Base-by-base conservation (phyloP, 257 asterid genomes). In the Solanum verrucosum region DNA sequence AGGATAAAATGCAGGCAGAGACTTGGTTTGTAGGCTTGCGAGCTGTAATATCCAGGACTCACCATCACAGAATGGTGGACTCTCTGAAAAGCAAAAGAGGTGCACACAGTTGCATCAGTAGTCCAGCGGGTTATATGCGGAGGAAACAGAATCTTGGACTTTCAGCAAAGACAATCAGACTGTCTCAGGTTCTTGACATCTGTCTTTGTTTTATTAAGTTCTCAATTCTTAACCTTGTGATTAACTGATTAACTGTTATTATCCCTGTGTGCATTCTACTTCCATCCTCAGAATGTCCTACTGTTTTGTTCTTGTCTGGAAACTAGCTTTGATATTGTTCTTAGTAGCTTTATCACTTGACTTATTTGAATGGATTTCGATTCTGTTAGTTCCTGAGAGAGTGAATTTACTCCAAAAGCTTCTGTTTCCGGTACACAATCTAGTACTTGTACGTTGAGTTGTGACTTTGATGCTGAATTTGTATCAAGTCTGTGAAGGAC, bases 91-190 rank as follows among this genome's bases (percentile, higher is more conserved):
- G 83, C 63, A 88, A 84, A 73, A 89, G 91, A 86, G 93, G 91
- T 67, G 86, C 92, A 71, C 94, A 92, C 86, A 92, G 94, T 87
- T 92, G 94, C 87, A 85, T 89, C 87, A 90, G 65, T 85, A 92
- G 94, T 88, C 94, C 94, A 5, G 93, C 93, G 49, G 87, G 94
- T 87, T 92, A 70, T 89, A 91, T 91, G 89, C 90, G 94, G 65
- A 90, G 91, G 91, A 91, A 91, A 86, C 93, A 92, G 68, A 90
- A 87, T 86, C 89, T 91, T 34, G 93, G 92, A 87, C 89, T 89
- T 63, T 33, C 91, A 2, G 88, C 70, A 49, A 92, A 89, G 83
- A 86, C 75, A 25, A n/a, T 87, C 52, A 87, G 84, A 87, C 86
- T 89, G 49, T 75, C 89, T 88, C 91, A 88, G 93, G 91, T 90